These are phyloP conservation scores for Streptanthus diversifolius DNA, from an alignment of 345 rosid genomes.

Conservation along the genomic window DNA sequence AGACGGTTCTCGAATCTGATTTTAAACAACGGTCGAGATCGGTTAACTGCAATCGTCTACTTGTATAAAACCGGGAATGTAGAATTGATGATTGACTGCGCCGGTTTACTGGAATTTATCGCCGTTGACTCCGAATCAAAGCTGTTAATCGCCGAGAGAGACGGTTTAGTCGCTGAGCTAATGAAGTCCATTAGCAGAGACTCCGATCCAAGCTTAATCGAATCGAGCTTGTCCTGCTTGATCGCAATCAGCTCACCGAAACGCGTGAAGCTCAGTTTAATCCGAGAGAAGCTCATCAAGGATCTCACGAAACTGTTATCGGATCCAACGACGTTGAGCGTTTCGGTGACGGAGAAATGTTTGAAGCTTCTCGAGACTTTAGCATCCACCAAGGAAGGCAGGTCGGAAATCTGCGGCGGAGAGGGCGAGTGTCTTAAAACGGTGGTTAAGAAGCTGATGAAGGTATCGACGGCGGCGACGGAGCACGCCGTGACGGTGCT, in stretches of 20 bases:
- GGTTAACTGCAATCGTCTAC: slow-evolving; percentile 41
- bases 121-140: slow-evolving; percentile 63
- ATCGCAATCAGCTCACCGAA: slow-evolving; percentile 45
- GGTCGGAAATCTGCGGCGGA: slow-evolving; percentile 44
- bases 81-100: slow-evolving; percentile 50
- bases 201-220: slow-evolving; percentile 45
- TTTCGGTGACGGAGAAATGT: slow-evolving; percentile 59
- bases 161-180: slow-evolving; percentile 46
- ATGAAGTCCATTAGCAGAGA: slow-evolving; percentile 38
- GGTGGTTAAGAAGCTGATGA: slow-evolving; percentile 62
- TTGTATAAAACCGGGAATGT: slow-evolving; percentile 44
- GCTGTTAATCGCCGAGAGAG: slow-evolving; percentile 51
- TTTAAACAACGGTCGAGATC: slow-evolving; percentile 36
- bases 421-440: slow-evolving; percentile 53
- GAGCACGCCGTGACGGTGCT: slow-evolving; percentile 78
- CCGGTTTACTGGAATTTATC: slow-evolving; percentile 52
- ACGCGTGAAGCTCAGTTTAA: slow-evolving; percentile 46
- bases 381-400: slow-evolving; percentile 63
- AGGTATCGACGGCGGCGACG: slow-evolving; percentile 68
- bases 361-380: slow-evolving; percentile 61
- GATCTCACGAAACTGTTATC: slow-evolving; percentile 39
- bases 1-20: slow-evolving; percentile 40
- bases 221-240: slow-evolving; percentile 56
- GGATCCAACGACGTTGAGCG: slow-evolving; percentile 34
- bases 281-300: slow-evolving; percentile 34